A percentile compares a stretch with the other conserved stretches of the same genome.
Conservation (phyloP, 2,329 filamentous ascomycete species). For the Xylaria hypoxylon region DNA sequence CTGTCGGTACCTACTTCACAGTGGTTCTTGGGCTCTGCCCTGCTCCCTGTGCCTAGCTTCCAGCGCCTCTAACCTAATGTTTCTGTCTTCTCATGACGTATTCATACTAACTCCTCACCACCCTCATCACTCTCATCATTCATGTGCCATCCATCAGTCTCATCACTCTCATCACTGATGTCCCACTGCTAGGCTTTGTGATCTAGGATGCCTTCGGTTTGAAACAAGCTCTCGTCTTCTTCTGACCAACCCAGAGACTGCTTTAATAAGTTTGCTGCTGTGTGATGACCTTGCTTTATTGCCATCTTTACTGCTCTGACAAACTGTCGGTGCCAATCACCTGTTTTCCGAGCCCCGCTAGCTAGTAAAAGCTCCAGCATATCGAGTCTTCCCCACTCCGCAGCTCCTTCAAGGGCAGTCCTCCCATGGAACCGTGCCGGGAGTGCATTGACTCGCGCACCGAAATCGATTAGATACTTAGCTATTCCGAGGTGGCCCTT, state of each 20-base stretch:
- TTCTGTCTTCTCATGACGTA: no score
- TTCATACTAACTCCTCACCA: no score
- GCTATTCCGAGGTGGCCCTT: constrained; percentile 12
- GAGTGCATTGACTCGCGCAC: constrained; percentile 12
- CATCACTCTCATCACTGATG: no score
- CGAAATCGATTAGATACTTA: constrained; percentile 9
- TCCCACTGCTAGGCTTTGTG: no score
- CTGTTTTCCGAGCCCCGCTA: not conserved
- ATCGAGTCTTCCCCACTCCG: constrained; percentile 18
- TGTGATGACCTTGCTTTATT: not conserved
- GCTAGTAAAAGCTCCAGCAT: constrained; percentile 16
- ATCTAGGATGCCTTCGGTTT: no score
- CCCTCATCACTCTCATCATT: no score
- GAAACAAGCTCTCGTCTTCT: constrained; percentile 14
- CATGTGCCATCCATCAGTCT: no score
- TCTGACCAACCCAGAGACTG: constrained; percentile 4
- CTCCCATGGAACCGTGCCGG: not conserved
- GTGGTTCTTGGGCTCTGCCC: no score
- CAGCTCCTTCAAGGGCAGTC: constrained; percentile 21
- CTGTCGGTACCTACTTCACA: no score
- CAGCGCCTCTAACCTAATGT: no score
- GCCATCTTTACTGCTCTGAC: constrained; percentile 5
- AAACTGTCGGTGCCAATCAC: not conserved
- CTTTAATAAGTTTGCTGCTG: constrained; percentile 9
- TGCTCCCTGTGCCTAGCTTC: no score